phyloP scores from a whole-genome alignment of 805 yeast species.

The Zygotorulaspora danielsina region DNA sequence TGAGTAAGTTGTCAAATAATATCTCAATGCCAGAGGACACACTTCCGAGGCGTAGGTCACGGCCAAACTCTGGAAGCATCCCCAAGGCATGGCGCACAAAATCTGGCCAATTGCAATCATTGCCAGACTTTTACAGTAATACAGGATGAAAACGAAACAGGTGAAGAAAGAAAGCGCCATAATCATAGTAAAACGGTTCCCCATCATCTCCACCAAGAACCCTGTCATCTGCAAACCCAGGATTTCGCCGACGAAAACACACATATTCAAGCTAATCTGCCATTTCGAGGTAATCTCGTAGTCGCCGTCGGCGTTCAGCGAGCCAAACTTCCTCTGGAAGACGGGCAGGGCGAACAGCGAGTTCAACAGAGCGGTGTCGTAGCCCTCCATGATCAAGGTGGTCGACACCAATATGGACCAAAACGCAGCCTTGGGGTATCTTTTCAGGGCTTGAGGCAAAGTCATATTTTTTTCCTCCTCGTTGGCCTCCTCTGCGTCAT shows the following conservation, averaged over 20 bases:
- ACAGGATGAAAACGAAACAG: constrained; percentile 44
- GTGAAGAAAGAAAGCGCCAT: constrained; percentile 31
- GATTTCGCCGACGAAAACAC: constrained; percentile 39
- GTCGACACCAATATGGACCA: constrained; percentile 46
- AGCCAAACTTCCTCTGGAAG: constrained; percentile 42
- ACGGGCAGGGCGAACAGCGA: constrained; percentile 46
- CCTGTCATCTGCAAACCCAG: constrained; percentile 47
- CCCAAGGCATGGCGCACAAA: constrained; percentile 49
- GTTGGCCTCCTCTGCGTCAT: constrained; percentile 19
- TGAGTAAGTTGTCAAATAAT: constrained; percentile 46
- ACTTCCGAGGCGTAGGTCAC: constrained; percentile 57
- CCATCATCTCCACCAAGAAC: constrained; percentile 42
- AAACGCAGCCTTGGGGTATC: constrained; percentile 43
- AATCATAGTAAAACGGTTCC: constrained; percentile 42
- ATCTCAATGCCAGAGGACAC: constrained; percentile 48
- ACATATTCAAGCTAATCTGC: constrained; percentile 39
- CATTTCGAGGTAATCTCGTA: constrained; percentile 40
- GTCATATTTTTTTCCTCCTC: constrained; percentile 30
- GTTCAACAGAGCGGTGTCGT: constrained; percentile 41
- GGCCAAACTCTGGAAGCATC: constrained; percentile 49
- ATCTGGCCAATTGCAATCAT: constrained; percentile 43
- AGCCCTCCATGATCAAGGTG: constrained; percentile 48
- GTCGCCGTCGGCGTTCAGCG: constrained; percentile 21
- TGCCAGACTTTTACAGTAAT: constrained; percentile 42
- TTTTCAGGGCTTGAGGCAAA: constrained; percentile 36